Evolutionary conservation across 2,329 filamentous ascomycete genomes (phyloP).

Genomic region (Curvularia sp.): DNA sequence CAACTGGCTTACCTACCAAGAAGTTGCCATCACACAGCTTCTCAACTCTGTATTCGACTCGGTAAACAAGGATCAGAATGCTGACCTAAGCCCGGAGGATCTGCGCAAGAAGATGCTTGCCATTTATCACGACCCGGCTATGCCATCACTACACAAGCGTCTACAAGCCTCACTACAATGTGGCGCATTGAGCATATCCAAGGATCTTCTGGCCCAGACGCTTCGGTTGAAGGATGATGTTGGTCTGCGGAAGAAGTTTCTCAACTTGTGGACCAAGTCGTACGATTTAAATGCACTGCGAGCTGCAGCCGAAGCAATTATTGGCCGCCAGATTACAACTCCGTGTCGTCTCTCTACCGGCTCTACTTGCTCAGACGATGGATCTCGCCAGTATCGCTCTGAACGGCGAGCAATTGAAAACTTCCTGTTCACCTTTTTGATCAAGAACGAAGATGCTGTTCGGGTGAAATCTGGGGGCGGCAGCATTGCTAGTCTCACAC

Average conservation of each 20-base stretch:
- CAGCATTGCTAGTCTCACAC: conserved; percentile 50
- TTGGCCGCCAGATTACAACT: conserved; percentile 60
- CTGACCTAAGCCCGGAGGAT: conserved; percentile 39
- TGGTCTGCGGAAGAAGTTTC: conserved; percentile 63
- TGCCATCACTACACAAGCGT: conserved; percentile 62
- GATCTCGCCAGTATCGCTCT: conserved; percentile 44
- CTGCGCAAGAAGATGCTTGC: conserved; percentile 59
- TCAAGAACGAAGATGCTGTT: conserved; percentile 64
- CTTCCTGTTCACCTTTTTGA: conserved; percentile 65
- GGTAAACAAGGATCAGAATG: conserved; percentile 34
- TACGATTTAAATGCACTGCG: conserved; percentile 62
- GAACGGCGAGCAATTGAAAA: conserved; percentile 56
- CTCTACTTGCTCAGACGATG: conserved; percentile 45
- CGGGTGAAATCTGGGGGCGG: conserved; percentile 47
- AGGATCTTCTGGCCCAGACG: conserved; percentile 56
- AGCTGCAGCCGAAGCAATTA: conserved; percentile 64
- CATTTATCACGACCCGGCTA: conserved; percentile 61
- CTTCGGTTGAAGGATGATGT: conserved; percentile 62
- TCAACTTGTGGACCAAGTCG: conserved; percentile 64
- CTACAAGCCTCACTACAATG: conserved; percentile 65
- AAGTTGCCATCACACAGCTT: conserved; percentile 66
- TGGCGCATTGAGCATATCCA: conserved; percentile 64
- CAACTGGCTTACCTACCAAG: conserved; percentile 67
- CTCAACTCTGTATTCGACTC: conserved; percentile 63
- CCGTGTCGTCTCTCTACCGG: conserved; percentile 47